Percentiles rank a stretch among this genome's conserved stretches.
Evolutionary conservation across 768 basidiomycete genomes (phyloP).

Genomic region (Tricholomella constricta): DNA sequence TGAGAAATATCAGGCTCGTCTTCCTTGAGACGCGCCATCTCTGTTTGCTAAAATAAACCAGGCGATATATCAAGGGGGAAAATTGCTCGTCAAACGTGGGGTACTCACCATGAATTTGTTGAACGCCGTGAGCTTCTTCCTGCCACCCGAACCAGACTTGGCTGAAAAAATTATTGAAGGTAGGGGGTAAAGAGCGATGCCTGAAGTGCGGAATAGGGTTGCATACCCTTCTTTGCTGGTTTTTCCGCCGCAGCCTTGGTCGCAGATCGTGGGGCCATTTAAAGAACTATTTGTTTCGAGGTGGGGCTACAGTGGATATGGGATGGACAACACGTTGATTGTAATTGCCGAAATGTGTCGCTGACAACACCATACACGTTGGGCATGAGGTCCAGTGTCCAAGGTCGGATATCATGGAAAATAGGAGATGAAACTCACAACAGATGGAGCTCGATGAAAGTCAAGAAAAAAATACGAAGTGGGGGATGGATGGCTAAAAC

Average conservation of each 20-base stretch:
- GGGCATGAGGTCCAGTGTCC: constrained; percentile 3
- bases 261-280: constrained; percentile 48
- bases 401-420: neutral
- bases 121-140: constrained; percentile 70
- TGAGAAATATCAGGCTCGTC: constrained; percentile 71
- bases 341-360: neutral
- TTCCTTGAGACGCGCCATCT: constrained; percentile 79
- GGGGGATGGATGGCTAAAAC: constrained; percentile 45
- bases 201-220: constrained; percentile 3
- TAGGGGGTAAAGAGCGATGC: constrained; percentile 20
- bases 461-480: constrained; percentile 13
- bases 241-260: constrained; percentile 46
- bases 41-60: constrained; percentile 61
- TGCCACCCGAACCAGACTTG: constrained; percentile 52
- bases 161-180: constrained; percentile 30
- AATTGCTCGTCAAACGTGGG: neutral
- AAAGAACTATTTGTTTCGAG: constrained; percentile 8
- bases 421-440: constrained; percentile 5
- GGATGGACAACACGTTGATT: constrained; percentile 1
- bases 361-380: constrained; percentile 12
- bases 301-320: neutral
- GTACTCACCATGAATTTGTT: constrained; percentile 68
- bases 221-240: constrained; percentile 59
- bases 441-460: constrained; percentile 3
- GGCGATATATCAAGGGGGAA: constrained; percentile 3